Evolutionary conservation across 73 alveolate genomes (phyloP).

Genomic region (Tetrahymena malaccensis): DNA sequence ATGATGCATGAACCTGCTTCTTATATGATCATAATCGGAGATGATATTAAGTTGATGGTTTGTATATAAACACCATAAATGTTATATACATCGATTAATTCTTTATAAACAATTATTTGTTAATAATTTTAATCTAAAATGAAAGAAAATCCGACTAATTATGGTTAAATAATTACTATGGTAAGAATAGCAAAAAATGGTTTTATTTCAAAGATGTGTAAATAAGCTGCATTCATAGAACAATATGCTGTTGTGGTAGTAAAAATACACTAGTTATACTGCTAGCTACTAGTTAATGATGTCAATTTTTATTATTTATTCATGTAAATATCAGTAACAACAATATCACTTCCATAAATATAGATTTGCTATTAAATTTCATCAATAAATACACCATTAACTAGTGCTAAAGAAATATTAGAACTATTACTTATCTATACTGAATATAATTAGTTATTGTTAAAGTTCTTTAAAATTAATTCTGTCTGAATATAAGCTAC

Average conservation of each 20-base stretch:
- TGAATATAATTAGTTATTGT: neutral
- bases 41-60: neutral
- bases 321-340: neutral
- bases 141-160: neutral
- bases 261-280: neutral
- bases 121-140: neutral
- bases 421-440: neutral
- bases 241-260: neutral
- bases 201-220: neutral
- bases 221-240: neutral
- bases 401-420: neutral
- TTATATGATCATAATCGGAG: neutral
- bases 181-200: neutral
- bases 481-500: neutral
- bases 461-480: neutral
- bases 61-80: neutral
- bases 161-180: neutral
- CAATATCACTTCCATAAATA: neutral
- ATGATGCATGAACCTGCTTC: neutral
- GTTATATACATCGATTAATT: neutral
- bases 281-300: neutral
- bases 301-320: neutral
- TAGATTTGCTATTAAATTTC: neutral
- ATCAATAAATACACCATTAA: neutral
- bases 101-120: neutral